Evolutionary conservation across 208 protist species (phyloP), one percentile per base, ranked within the genome.

Genomic region (Endotrypanum monterogeii): DNA sequence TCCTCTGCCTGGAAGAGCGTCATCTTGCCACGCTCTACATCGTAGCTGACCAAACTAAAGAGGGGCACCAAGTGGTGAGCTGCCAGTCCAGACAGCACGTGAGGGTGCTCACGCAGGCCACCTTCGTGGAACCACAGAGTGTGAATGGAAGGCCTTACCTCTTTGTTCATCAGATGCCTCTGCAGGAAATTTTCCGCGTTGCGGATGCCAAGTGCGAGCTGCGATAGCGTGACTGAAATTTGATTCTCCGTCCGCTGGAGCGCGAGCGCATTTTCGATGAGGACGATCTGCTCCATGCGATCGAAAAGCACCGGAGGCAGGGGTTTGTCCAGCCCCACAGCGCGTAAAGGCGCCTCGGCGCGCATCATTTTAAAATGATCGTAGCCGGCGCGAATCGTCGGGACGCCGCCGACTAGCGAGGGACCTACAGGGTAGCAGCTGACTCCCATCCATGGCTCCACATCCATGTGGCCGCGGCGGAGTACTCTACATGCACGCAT

Each of bases 31-130:
- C 86, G 73, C 79, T 97, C 91, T 35, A 97, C 85, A 78, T 97
- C 93, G 81, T 96, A 94, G 74, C 87, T 89, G 30, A 96, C 71
- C 1, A 97, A 68, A 67, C 90, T 95, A 74, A 95, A 96, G 14
- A 97, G 84, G 0, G 93, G 93, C n/a, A 97, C 93, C 14, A 97
- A 83, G 71, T 97, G 93, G 71, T 97, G 91, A 11, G 93, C 89
- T 0, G 74, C 87, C 32, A 97, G 82, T 46, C 68, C 86, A 30
- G 88, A 88, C 28, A 97, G 82, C 71, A 97, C 83, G 79, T 97
- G 89, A 73, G 86, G 79, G 63, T 93, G 76, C n/a, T 87, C 50
- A 39, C 90, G 80, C 44, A 97, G 78, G 25, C 93, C 93, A 23
- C 81, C 83, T 62, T 97, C 93, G 66, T 90, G 88, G 76, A 97